Conservation (phyloP, 116 monocot genomes). For the Phalaenopsis hybrid region DNA sequence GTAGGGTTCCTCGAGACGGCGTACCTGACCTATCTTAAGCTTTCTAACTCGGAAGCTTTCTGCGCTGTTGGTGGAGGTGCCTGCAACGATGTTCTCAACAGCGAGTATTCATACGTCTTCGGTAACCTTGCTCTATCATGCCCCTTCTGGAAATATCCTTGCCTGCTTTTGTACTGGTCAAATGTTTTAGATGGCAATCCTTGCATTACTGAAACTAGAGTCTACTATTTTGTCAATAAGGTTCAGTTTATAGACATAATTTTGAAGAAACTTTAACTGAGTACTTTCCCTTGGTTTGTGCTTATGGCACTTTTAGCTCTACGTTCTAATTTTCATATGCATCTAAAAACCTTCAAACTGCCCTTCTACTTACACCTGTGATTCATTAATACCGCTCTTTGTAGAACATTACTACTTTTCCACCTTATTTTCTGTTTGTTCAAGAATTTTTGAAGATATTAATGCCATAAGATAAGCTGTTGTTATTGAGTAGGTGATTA, state of each 20-base stretch:
- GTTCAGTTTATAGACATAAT: too few species aligned
- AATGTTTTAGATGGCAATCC: background rate
- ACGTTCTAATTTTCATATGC: background rate
- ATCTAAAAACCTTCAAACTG: too few species aligned
- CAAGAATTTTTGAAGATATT: background rate
- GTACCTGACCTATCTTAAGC: constrained; percentile 69
- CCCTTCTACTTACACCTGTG: background rate
- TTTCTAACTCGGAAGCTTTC: constrained; percentile 64
- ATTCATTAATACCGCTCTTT: background rate
- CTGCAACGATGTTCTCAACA: constrained; percentile 85
- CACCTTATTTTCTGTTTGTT: background rate
- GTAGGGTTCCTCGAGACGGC: constrained; percentile 76
- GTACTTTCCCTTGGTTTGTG: background rate
- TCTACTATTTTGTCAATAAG: too few species aligned
- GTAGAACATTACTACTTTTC: background rate
- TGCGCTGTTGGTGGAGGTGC: constrained; percentile 60
- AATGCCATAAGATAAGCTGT: background rate
- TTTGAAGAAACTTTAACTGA: background rate
- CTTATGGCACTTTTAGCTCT: background rate
- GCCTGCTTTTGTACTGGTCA: background rate
- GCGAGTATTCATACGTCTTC: constrained; percentile 70
- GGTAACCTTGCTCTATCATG: constrained; percentile 28
- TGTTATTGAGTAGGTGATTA: background rate
- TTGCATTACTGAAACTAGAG: too few species aligned
- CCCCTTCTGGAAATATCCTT: background rate